Conservation (phyloP, 805 yeast species). For the Starmerella bombi region DNA sequence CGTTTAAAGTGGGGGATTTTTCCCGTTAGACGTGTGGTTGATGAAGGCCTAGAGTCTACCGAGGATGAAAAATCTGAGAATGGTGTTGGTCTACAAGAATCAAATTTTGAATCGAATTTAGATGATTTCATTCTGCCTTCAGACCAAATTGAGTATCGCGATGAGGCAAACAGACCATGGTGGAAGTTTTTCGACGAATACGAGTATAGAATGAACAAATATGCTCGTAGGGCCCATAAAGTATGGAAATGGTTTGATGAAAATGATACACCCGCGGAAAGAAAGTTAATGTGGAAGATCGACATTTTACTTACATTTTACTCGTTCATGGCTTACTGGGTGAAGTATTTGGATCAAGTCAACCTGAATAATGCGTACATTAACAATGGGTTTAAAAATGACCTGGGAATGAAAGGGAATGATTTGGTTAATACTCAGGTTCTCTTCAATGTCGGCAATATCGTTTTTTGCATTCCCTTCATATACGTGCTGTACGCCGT, state of each 20-base stretch:
- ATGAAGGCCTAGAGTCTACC: conserved; percentile 9
- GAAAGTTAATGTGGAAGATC: conserved; percentile 37
- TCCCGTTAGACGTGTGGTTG: conserved; percentile 15
- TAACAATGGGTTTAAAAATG: conserved; percentile 28
- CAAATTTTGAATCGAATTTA: conserved; percentile 2
- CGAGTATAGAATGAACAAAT: conserved; percentile 39
- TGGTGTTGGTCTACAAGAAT: conserved; percentile 2
- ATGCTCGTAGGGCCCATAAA: conserved; percentile 24
- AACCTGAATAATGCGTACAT: conserved; percentile 55
- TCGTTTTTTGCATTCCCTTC: conserved; percentile 51
- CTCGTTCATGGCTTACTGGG: conserved; percentile 52
- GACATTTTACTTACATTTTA: conserved; percentile 43
- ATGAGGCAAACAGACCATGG: conserved; percentile 26
- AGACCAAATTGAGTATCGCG: conserved; percentile 13
- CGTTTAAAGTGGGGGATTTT: conserved; percentile 16
- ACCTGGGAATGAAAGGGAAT: conserved; percentile 44
- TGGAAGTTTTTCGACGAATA: conserved; percentile 41
- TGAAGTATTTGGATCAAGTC: conserved; percentile 48
- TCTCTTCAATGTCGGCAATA: conserved; percentile 45
- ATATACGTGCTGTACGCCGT: conserved; percentile 42
- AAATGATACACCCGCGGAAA: conserved; percentile 38
- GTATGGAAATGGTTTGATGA: conserved; percentile 48
- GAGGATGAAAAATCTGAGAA: neutral
- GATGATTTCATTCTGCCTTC: neutral
- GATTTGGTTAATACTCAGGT: conserved; percentile 48